Percentiles rank a stretch among this genome's conserved stretches.
Evolutionary conservation across 164 flowering plant species (phyloP).

Genomic region (Vitis labrusca): DNA sequence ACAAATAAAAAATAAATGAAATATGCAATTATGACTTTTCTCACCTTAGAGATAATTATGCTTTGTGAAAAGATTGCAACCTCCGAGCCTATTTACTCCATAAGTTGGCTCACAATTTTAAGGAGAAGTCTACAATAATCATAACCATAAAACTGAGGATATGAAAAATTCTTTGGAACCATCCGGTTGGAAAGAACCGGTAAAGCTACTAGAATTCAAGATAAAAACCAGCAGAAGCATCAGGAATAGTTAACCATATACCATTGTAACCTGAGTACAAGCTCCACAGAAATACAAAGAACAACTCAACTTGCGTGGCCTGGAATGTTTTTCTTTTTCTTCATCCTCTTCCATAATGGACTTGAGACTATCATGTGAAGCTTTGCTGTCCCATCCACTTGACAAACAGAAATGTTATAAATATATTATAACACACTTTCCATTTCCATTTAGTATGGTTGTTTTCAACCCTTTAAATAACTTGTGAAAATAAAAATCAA

Average conservation of each 20-base stretch:
- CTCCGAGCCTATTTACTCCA: no score
- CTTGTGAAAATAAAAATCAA: neutral
- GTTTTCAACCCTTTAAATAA: neutral
- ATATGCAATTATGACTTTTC: no score
- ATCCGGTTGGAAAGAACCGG: constrained; percentile 52
- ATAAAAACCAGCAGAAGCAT: neutral
- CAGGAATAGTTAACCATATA: constrained; percentile 24
- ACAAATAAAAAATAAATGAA: no score
- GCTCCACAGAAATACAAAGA: constrained; percentile 82
- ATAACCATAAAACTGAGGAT: no score
- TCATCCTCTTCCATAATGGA: constrained; percentile 78
- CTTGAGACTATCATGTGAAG: constrained; percentile 53
- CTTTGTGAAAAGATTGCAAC: no score
- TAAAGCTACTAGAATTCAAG: constrained; percentile 2
- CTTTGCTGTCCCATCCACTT: constrained; percentile 47
- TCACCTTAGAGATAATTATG: no score
- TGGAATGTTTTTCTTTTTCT: constrained; percentile 50
- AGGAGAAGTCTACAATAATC: no score
- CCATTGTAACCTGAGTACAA: constrained; percentile 72
- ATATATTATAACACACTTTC: neutral
- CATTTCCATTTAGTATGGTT: neutral
- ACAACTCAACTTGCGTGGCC: constrained; percentile 43
- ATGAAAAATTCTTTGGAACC: constrained; percentile 74
- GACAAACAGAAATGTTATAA: constrained; percentile 8
- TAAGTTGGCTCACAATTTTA: no score